phyloP scores from a whole-genome alignment of 805 yeast species.

The Cyberlindnera meyerae region DNA sequence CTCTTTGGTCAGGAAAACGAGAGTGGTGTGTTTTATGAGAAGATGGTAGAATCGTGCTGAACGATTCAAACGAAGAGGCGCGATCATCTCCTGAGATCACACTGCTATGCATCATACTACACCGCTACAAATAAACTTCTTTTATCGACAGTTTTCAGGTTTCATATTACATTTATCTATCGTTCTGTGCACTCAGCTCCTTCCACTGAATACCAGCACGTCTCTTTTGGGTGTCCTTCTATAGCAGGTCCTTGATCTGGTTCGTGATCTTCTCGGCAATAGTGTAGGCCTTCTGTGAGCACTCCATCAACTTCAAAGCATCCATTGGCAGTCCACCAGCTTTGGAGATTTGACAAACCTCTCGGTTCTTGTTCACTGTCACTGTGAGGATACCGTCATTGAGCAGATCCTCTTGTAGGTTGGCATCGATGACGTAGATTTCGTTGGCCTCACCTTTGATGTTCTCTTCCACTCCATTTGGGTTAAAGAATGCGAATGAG shows the following conservation, averaged over 20 bases:
- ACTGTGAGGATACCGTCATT: constrained; percentile 78
- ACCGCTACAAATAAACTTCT: too few relatives aligned
- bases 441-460: constrained; percentile 64
- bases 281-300: constrained; percentile 59
- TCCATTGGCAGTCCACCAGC: constrained; percentile 88
- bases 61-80: too few relatives aligned
- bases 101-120: too few relatives aligned
- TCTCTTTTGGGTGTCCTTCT: constrained; percentile 20
- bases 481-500: constrained; percentile 81
- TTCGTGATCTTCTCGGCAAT: constrained; percentile 63
- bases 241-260: constrained; percentile 49
- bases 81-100: too few relatives aligned
- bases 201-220: constrained; percentile 23
- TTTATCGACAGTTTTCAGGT: too few relatives aligned
- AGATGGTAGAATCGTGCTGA: too few relatives aligned
- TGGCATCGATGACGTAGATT: constrained; percentile 69
- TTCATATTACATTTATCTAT: too few relatives aligned
- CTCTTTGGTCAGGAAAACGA: too few relatives aligned
- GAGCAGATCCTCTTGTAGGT: constrained; percentile 67
- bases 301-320: constrained; percentile 60
- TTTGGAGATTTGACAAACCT: constrained; percentile 82
- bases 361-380: constrained; percentile 85
- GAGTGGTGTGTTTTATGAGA: too few relatives aligned
- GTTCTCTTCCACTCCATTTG: constrained; percentile 57
- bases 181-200: constrained; percentile 24